Conservation (phyloP, 352 stramenopile species). For the Globisporangium polare region DNA sequence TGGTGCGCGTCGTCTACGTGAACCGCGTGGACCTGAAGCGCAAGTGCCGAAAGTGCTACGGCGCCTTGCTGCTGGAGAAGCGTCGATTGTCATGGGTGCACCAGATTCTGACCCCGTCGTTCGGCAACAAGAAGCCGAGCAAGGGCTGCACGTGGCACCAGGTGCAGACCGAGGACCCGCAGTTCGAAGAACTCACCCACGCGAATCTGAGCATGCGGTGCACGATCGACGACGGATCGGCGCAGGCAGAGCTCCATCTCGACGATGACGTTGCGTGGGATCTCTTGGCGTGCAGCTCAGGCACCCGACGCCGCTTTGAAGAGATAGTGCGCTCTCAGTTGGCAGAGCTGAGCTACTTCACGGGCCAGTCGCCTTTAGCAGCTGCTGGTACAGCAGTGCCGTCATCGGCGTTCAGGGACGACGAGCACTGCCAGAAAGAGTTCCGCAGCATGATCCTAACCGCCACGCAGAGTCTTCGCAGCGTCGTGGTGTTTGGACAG, state of each 20-base stretch:
- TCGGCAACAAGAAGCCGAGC: slow-evolving; percentile 5
- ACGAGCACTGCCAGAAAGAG: background rate
- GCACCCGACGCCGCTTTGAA: slow-evolving; percentile 41
- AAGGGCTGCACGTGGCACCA: slow-evolving; percentile 29
- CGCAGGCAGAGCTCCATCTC: slow-evolving; percentile 67
- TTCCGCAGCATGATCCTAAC: background rate
- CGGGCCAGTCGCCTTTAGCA: slow-evolving; percentile 19
- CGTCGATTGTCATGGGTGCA: slow-evolving; percentile 43
- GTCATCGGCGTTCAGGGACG: slow-evolving; percentile 22
- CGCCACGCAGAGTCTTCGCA: background rate
- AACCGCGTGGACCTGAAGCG: slow-evolving; percentile 76
- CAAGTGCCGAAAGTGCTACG: slow-evolving; percentile 53
- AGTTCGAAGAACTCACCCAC: slow-evolving; percentile 32
- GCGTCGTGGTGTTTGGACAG: slow-evolving; percentile 37
- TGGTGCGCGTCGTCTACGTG: slow-evolving; percentile 67
- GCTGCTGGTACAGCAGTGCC: too few species aligned
- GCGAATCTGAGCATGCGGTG: slow-evolving; percentile 49
- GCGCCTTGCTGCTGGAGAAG: slow-evolving; percentile 39
- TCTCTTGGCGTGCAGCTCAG: slow-evolving; percentile 42
- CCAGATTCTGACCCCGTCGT: background rate
- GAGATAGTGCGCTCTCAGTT: slow-evolving; percentile 38
- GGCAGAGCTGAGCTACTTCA: slow-evolving; percentile 57
- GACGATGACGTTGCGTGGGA: slow-evolving; percentile 74
- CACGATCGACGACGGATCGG: slow-evolving; percentile 74
- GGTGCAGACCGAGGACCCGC: slow-evolving; percentile 25